A percentile compares a stretch with the other conserved stretches of the same genome.
Conservation (phyloP, 1,284 basidiomycete species). For the Marasmius fiardii region DNA sequence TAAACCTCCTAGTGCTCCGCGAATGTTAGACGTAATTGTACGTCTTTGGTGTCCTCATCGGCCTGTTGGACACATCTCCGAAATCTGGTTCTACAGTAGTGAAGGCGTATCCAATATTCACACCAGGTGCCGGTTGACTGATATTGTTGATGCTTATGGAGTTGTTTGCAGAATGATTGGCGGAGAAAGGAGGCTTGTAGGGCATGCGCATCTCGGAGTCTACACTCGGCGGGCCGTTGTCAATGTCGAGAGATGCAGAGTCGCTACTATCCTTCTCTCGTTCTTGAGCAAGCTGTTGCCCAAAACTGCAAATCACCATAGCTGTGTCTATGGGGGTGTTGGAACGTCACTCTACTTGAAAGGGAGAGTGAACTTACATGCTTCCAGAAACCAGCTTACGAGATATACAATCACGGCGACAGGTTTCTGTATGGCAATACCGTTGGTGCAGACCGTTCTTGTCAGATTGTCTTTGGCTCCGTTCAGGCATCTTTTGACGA, state of each 20-base stretch:
- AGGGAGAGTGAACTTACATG: constrained; percentile 37
- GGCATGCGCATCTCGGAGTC: background rate
- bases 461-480: constrained; percentile 26
- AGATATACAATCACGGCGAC: constrained; percentile 36
- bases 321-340: background rate
- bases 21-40: background rate
- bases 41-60: background rate
- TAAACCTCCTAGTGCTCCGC: background rate
- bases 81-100: constrained; percentile 5
- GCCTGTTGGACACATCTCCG: constrained; percentile 1
- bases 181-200: too few relatives aligned
- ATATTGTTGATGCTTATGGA: constrained; percentile 4
- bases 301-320: background rate
- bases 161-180: background rate
- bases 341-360: background rate
- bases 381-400: constrained; percentile 43
- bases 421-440: constrained; percentile 32
- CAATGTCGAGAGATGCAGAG: background rate
- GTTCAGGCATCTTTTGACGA: constrained; percentile 32
- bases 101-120: constrained; percentile 14
- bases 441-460: constrained; percentile 30
- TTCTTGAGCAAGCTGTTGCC: background rate
- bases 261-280: too few relatives aligned
- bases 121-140: constrained; percentile 6
- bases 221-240: too few relatives aligned